Conservation (phyloP, 2,329 filamentous ascomycete species). For the Cytospora schulzeri region DNA sequence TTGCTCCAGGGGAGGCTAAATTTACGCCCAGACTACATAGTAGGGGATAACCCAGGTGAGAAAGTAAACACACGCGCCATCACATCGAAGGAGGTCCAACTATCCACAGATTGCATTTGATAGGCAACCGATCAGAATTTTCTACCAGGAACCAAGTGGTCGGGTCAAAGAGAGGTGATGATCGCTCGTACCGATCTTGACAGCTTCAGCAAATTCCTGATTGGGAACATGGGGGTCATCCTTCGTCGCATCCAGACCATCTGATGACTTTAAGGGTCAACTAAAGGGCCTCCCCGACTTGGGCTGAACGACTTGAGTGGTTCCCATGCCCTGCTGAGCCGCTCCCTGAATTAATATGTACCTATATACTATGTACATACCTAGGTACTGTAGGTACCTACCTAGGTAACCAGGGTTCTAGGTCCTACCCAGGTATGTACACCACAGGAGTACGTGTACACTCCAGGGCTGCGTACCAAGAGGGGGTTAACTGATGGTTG, state of each 20-base stretch:
- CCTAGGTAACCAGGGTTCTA: too few species aligned
- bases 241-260: neutral
- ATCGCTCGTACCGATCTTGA: conserved; percentile 7
- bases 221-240: neutral
- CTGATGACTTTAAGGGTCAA: neutral
- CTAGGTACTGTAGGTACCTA: neutral
- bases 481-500: neutral
- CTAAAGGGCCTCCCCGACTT: neutral
- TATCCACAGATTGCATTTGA: neutral
- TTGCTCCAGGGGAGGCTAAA: neutral
- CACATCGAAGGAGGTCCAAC: neutral
- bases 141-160: neutral
- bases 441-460: neutral
- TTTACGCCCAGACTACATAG: neutral
- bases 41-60: neutral
- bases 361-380: neutral
- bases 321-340: neutral
- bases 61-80: neutral
- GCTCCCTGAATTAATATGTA: neutral
- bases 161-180: neutral
- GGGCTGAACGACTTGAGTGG: neutral
- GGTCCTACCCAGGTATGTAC: neutral
- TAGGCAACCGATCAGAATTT: neutral
- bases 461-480: too few species aligned
- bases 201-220: conserved; percentile 10